phyloP scores from a whole-genome alignment of 2,329 filamentous ascomycete genomes.

The Fusarium protoensiforme region DNA sequence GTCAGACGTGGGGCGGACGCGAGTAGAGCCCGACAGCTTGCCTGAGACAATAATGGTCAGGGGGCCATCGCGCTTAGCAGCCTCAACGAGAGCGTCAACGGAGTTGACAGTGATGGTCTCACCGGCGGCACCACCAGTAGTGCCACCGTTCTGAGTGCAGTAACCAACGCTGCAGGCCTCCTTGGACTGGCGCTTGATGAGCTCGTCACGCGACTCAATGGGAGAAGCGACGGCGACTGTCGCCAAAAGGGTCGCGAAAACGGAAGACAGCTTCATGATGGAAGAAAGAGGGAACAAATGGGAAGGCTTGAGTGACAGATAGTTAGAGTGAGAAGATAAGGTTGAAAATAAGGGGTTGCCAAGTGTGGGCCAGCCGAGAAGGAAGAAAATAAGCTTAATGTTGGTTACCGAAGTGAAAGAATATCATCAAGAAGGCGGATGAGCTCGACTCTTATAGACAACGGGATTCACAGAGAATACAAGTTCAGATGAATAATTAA shows the following conservation, averaged over 20 bases:
- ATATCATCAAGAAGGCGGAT: background rate
- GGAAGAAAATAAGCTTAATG: background rate
- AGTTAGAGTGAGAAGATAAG: background rate
- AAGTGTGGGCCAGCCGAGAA: background rate
- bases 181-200: slow-evolving; percentile 57
- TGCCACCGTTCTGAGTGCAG: slow-evolving; percentile 48
- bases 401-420: background rate
- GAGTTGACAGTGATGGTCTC: slow-evolving; percentile 44
- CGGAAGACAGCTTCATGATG: slow-evolving; percentile 30
- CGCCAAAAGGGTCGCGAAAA: slow-evolving; percentile 23
- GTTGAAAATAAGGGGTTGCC: background rate
- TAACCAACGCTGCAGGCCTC: slow-evolving; percentile 54
- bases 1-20: slow-evolving; percentile 48
- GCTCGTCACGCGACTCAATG: slow-evolving; percentile 13
- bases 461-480: rapidly evolving
- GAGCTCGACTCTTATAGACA: slow-evolving; percentile 14
- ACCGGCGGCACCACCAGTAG: slow-evolving; percentile 45
- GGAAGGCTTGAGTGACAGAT: background rate
- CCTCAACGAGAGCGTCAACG: slow-evolving; percentile 41
- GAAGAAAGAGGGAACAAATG: background rate
- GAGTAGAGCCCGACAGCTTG: slow-evolving; percentile 39
- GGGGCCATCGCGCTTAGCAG: slow-evolving; percentile 40
- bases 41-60: slow-evolving; percentile 46
- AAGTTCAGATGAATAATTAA: background rate
- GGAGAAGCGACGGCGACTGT: slow-evolving; percentile 30